These are phyloP conservation scores for Phytopythium boreale DNA, from an alignment of 352 stramenopile genomes.

Conservation along the genomic window DNA sequence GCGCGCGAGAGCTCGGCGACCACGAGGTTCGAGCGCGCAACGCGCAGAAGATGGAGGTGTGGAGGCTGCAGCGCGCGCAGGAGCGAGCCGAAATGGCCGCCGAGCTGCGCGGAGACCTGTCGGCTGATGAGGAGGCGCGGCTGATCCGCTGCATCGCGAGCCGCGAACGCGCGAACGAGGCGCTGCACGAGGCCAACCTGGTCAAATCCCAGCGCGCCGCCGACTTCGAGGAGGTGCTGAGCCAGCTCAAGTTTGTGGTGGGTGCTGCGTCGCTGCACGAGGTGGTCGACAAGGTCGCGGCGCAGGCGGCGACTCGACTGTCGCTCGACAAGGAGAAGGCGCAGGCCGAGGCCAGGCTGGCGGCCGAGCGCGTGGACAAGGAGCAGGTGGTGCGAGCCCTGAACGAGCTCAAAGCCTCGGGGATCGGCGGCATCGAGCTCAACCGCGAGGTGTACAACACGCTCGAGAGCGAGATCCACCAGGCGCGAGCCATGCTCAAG, in stretches of 20 bases:
- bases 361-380: slow-evolving; percentile 56
- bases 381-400: slow-evolving; percentile 52
- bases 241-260: slow-evolving; percentile 64
- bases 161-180: slow-evolving; percentile 60
- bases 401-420: slow-evolving; percentile 80
- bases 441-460: slow-evolving; percentile 82
- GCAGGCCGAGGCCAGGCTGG: slow-evolving; percentile 50
- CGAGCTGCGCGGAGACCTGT: slow-evolving; percentile 71
- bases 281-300: slow-evolving; percentile 71
- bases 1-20: slow-evolving; percentile 65
- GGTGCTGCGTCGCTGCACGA: slow-evolving; percentile 47
- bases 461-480: slow-evolving; percentile 71
- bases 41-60: slow-evolving; percentile 79
- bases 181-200: slow-evolving; percentile 57
- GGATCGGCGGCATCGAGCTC: slow-evolving; percentile 71
- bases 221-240: slow-evolving; percentile 64
- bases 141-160: slow-evolving; percentile 61
- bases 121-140: slow-evolving; percentile 53
- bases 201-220: slow-evolving; percentile 66
- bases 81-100: slow-evolving; percentile 76
- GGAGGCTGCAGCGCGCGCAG: slow-evolving; percentile 64
- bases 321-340: slow-evolving; percentile 80
- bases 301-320: slow-evolving; percentile 45
- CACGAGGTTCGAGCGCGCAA: slow-evolving; percentile 78
- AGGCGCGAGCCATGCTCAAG: slow-evolving; percentile 67